phyloP scores from a whole-genome alignment of 2,329 filamentous ascomycete genomes.

The Botrytis sinoallii region DNA sequence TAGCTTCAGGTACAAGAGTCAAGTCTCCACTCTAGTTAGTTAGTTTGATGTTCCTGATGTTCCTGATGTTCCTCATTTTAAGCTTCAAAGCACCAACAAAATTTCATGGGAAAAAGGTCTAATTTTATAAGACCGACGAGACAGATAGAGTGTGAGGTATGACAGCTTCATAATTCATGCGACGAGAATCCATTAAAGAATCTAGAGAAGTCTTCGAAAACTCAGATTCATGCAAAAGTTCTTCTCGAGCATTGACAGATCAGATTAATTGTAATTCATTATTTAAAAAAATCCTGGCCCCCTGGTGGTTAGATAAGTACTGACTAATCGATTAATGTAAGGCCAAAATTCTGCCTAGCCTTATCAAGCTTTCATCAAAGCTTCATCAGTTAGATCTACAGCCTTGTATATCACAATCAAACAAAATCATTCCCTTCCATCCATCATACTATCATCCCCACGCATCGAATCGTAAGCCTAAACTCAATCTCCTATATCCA shows the following conservation, averaged over 20 bases:
- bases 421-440: background rate
- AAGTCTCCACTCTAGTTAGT: background rate
- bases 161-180: constrained; percentile 6
- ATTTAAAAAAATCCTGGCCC: background rate
- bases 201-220: background rate
- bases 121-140: background rate
- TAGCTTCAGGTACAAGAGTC: constrained; percentile 9
- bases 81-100: constrained; percentile 7
- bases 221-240: background rate
- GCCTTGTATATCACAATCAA: background rate
- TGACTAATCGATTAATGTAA: constrained; percentile 2
- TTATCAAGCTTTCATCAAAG: constrained; percentile 1
- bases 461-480: background rate
- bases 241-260: background rate
- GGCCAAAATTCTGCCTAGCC: background rate
- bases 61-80: constrained; percentile 9
- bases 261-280: background rate
- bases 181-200: background rate
- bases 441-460: background rate
- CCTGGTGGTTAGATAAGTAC: background rate
- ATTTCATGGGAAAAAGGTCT: background rate
- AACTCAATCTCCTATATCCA: background rate
- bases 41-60: background rate
- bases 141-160: background rate
- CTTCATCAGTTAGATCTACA: background rate